These are phyloP conservation scores for Termitomyces sp. DNA, from an alignment of 768 basidiomycete genomes.

Conservation along the genomic window DNA sequence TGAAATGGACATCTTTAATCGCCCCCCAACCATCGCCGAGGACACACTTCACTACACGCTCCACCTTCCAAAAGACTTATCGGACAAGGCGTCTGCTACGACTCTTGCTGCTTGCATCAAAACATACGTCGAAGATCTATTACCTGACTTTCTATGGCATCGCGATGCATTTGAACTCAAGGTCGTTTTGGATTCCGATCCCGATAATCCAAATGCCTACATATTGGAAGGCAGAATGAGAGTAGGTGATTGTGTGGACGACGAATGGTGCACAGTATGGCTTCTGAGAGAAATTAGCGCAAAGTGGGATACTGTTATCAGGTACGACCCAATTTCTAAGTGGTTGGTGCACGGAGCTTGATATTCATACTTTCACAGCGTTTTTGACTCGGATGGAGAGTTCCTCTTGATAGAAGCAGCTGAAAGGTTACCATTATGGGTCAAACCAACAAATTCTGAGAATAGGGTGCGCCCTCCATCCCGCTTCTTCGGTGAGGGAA, in stretches of 20 bases:
- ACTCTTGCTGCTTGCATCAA: slow-evolving; percentile 68
- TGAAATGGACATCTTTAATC: slow-evolving; percentile 67
- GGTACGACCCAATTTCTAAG: slow-evolving; percentile 40
- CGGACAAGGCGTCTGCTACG: slow-evolving; percentile 58
- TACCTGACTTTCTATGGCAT: slow-evolving; percentile 76
- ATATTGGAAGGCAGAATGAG: slow-evolving; percentile 81
- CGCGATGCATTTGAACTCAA: slow-evolving; percentile 81
- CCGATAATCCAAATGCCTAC: slow-evolving; percentile 34
- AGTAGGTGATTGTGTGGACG: slow-evolving; percentile 95
- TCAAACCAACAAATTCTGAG: slow-evolving; percentile 85
- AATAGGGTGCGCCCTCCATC: slow-evolving; percentile 73
- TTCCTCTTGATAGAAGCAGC: slow-evolving; percentile 97
- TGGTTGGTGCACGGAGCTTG: not conserved
- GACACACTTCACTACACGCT: slow-evolving; percentile 80
- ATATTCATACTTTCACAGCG: slow-evolving; percentile 31
- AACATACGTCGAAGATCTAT: slow-evolving; percentile 45
- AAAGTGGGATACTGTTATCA: slow-evolving; percentile 77
- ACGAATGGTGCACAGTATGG: slow-evolving; percentile 97
- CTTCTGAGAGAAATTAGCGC: slow-evolving; percentile 72
- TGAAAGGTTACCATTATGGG: slow-evolving; percentile 83
- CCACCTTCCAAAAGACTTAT: slow-evolving; percentile 50
- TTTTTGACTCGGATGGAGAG: slow-evolving; percentile 91
- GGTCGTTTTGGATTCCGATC: slow-evolving; percentile 45
- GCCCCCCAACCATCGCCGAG: slow-evolving; percentile 75
- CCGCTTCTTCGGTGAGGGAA: slow-evolving; percentile 28